Evolutionary conservation across 805 yeast genomes (phyloP).

Genomic region (Monosporozyma solicola): DNA sequence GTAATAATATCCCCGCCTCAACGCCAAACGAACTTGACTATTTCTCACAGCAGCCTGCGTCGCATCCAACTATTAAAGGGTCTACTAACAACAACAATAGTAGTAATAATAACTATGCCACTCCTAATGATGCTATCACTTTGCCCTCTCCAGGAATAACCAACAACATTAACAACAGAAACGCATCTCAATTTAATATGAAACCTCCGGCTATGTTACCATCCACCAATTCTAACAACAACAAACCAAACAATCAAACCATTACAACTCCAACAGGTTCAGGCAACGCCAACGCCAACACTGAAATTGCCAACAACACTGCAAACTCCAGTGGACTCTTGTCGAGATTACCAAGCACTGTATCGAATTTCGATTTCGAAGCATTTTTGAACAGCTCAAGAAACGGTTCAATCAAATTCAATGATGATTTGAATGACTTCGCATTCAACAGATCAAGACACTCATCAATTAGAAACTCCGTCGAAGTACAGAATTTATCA

Average conservation of each 20-base stretch:
- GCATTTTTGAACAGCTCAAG: slow-evolving; percentile 14
- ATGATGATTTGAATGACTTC: slow-evolving; percentile 24
- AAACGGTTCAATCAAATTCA: slow-evolving; percentile 25
- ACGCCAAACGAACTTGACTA: slow-evolving; percentile 16
- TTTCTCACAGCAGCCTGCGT: slow-evolving; percentile 6
- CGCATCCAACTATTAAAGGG: neutral
- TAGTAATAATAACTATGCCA: neutral
- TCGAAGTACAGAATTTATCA: slow-evolving; percentile 2
- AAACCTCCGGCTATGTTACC: slow-evolving; percentile 22
- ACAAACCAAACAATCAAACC: neutral
- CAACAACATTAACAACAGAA: neutral
- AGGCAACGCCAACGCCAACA: slow-evolving; percentile 1
- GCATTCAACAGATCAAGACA: slow-evolving; percentile 24
- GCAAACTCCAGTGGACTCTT: neutral
- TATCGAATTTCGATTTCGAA: slow-evolving; percentile 4
- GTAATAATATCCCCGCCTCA: neutral
- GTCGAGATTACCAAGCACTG: neutral
- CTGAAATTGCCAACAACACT: neutral
- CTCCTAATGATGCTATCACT: neutral
- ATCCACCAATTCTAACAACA: neutral
- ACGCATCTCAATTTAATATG: slow-evolving; percentile 10
- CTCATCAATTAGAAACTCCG: slow-evolving; percentile 19
- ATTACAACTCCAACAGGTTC: neutral
- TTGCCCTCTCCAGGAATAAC: slow-evolving; percentile 1
- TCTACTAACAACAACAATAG: neutral